phyloP scores from a whole-genome alignment of 352 stramenopile genomes.

The Globisporangium rhizosaccharum region DNA sequence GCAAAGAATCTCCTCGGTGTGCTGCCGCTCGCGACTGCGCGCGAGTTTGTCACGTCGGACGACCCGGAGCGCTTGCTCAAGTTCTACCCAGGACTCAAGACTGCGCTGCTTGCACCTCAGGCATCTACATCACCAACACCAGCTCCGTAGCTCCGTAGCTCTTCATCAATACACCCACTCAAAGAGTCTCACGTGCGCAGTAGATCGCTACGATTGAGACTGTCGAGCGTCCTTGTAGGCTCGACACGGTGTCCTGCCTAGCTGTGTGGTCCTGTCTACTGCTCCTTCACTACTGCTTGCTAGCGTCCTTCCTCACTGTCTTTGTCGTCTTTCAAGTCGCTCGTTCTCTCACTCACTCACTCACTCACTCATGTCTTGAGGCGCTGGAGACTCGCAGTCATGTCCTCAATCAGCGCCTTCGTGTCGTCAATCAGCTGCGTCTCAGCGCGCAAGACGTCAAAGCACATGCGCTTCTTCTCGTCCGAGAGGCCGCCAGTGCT shows the following conservation, averaged over 20 bases:
- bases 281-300: no score
- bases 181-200: no score
- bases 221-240: no score
- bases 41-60: slow-evolving; percentile 22
- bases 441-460: slow-evolving; percentile 72
- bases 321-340: no score
- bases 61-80: slow-evolving; percentile 24
- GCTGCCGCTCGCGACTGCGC: slow-evolving; percentile 12
- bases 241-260: no score
- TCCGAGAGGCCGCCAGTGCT: slow-evolving; percentile 29
- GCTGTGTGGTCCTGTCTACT: no score
- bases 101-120: slow-evolving; percentile 11
- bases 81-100: slow-evolving; percentile 23
- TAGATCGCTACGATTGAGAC: no score
- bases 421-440: slow-evolving; percentile 79
- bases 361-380: slow-evolving; percentile 19
- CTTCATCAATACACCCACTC: no score
- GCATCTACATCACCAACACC: no score
- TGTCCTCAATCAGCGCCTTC: slow-evolving; percentile 61
- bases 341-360: background rate
- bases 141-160: background rate
- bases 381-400: slow-evolving; percentile 48
- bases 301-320: no score
- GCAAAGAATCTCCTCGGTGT: slow-evolving; percentile 24
- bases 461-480: slow-evolving; percentile 82